phyloP scores from a whole-genome alignment of 2,329 filamentous ascomycete species.

The Cordyceps javanica region DNA sequence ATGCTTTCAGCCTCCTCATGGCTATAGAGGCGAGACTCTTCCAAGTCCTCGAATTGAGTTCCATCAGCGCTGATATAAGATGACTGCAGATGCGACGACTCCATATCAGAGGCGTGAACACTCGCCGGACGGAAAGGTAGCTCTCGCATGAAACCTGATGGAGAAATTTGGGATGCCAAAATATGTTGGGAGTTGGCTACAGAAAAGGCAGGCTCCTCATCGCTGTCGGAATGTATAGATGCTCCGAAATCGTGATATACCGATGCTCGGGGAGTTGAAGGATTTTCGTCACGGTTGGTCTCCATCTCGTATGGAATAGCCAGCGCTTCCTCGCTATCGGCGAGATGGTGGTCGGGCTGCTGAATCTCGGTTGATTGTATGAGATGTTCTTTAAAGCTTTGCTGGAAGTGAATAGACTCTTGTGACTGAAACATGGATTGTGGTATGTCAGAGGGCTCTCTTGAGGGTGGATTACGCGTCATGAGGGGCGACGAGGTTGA shows the following conservation, averaged over 20 bases:
- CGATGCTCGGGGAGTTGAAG: slow-evolving; percentile 50
- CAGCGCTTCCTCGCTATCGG: slow-evolving; percentile 50
- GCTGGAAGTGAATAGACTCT: neutral
- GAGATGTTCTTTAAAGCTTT: slow-evolving; percentile 19
- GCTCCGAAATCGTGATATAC: slow-evolving; percentile 32
- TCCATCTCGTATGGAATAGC: slow-evolving; percentile 50
- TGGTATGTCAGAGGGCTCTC: slow-evolving; percentile 17
- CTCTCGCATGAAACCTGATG: slow-evolving; percentile 12
- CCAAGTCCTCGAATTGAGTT: slow-evolving; percentile 40
- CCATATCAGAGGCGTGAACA: slow-evolving; percentile 3
- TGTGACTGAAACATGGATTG: slow-evolving; percentile 22
- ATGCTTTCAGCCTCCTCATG: slow-evolving; percentile 80
- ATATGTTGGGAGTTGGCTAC: neutral
- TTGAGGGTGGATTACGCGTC: slow-evolving; percentile 29
- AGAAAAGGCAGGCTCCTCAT: slow-evolving; percentile 24
- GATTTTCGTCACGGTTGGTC: slow-evolving; percentile 31
- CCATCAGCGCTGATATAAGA: neutral
- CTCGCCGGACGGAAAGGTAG: slow-evolving; percentile 17
- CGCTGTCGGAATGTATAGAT: slow-evolving; percentile 8
- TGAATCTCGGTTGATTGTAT: slow-evolving; percentile 17
- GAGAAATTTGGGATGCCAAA: neutral
- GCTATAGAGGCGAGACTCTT: slow-evolving; percentile 64
- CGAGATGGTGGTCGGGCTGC: slow-evolving; percentile 24
- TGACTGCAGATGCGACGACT: neutral
- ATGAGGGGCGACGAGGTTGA: slow-evolving; percentile 47